Conservation (phyloP, 805 yeast genomes). For the Ogataea angusta region DNA sequence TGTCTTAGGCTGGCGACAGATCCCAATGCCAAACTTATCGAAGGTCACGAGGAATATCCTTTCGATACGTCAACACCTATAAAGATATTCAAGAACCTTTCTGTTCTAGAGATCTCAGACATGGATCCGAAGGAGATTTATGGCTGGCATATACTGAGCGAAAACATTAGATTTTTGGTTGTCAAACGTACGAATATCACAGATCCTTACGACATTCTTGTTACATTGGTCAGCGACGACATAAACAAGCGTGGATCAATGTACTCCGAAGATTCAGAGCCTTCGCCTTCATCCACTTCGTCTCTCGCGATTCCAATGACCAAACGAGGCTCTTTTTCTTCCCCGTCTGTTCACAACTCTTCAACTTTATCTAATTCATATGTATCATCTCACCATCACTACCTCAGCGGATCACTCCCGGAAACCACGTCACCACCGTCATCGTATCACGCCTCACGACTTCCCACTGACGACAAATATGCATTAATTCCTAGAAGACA, state of each 20-base stretch:
- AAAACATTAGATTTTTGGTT: conserved; percentile 51
- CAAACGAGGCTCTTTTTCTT: conserved; percentile 21
- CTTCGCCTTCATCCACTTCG: conserved; percentile 15
- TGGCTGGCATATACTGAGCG: conserved; percentile 62
- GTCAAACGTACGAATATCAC: conserved; percentile 48
- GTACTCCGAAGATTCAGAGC: conserved; percentile 22
- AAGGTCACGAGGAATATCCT: conserved; percentile 66
- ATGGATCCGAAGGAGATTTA: conserved; percentile 61
- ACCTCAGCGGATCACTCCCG: conserved; percentile 28
- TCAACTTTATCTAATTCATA: conserved; percentile 17
- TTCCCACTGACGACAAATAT: conserved; percentile 16
- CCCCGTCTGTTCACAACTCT: conserved; percentile 15
- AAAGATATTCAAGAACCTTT: conserved; percentile 56
- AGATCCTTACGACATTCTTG: conserved; percentile 51
- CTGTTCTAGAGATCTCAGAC: conserved; percentile 57
- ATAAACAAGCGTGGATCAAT: conserved; percentile 29
- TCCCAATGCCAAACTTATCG: conserved; percentile 52
- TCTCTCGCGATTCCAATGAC: conserved; percentile 21
- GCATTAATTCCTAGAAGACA: conserved; percentile 24
- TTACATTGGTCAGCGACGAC: conserved; percentile 53
- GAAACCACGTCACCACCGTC: conserved; percentile 21
- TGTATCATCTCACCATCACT: conserved; percentile 22
- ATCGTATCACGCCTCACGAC: conserved; percentile 17
- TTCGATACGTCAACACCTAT: conserved; percentile 68
- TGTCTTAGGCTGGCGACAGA: conserved; percentile 60